Conservation (phyloP, 805 yeast species). For the Yarrowia divulgata region DNA sequence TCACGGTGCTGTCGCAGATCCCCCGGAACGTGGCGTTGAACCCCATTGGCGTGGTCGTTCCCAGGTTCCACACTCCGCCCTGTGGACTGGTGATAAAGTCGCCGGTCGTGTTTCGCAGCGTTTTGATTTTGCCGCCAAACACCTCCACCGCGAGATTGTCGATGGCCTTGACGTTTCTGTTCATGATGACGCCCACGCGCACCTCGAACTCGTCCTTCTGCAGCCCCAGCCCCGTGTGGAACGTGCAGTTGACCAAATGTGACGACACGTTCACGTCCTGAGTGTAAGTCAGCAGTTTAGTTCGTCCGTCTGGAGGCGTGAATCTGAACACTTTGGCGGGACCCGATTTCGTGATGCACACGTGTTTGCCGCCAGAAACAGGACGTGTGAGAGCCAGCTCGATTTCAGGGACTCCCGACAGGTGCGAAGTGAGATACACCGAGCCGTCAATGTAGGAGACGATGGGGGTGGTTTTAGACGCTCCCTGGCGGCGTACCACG, state of each 20-base stretch:
- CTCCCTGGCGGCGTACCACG: background rate
- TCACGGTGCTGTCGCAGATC: constrained; percentile 42
- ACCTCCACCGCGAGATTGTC: constrained; percentile 58
- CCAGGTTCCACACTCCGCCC: constrained; percentile 77
- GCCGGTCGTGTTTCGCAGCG: constrained; percentile 75
- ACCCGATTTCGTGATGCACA: constrained; percentile 56
- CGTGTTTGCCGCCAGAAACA: constrained; percentile 55
- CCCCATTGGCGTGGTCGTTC: constrained; percentile 65
- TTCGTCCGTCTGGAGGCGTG: constrained; percentile 88
- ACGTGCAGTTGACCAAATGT: constrained; percentile 66
- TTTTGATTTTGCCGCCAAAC: constrained; percentile 55
- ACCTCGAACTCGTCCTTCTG: constrained; percentile 69
- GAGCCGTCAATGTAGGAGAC: constrained; percentile 62
- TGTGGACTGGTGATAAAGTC: constrained; percentile 64
- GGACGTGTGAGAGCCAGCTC: constrained; percentile 59
- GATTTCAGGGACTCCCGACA: constrained; percentile 81
- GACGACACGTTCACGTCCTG: constrained; percentile 52
- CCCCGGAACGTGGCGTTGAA: constrained; percentile 70
- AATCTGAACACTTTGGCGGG: constrained; percentile 51
- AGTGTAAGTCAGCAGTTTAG: constrained; percentile 66
- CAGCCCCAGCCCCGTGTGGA: constrained; percentile 61
- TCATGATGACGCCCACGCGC: constrained; percentile 57
- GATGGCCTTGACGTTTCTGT: constrained; percentile 56
- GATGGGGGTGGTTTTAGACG: constrained; percentile 43
- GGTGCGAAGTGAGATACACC: constrained; percentile 66